Base-by-base conservation (phyloP, 1,284 basidiomycete species). In the Cutaneotrichosporon mucoides region DNA sequence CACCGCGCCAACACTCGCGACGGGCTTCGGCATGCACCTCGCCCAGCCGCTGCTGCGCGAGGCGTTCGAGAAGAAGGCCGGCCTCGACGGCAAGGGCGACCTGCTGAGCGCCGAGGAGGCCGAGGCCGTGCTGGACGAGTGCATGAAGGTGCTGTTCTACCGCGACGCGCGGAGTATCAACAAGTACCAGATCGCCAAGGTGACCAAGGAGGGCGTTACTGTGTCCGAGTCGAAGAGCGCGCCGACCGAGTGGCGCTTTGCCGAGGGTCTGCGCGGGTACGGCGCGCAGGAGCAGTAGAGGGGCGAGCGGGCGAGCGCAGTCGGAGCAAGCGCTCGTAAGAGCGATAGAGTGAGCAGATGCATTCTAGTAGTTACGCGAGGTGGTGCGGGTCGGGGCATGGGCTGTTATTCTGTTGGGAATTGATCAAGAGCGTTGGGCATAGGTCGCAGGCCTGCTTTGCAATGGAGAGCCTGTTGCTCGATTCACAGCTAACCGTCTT, bases 71-170 rank as follows among this genome's bases (percentile, higher is more conserved):
- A 68, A 63, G 38, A 78, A 77, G 56, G 73, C 75, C 4, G 75
- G 75, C 5, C 88, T 92, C 12, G 92, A 99, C 76, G 90, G 90
- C 3, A 80, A 82, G 24, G 89, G 93, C 69, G 83, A 88, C 48
- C 78, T 80, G 5, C 79, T 98, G 58, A 88, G 86, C 0, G 88
- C 90, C 69, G 87, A 86, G 37, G 85, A 93, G 64, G 96, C 92
- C 11, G 82, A 84, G 55, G 81, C 83, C 68, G 88, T 97, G 63
- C 73, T 99, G 51, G 85, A 90, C 70, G 86, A 90, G 56, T 88
- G 89, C 75, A 90, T 99, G 88, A 88, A 88, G 70, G 94, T 99
- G 10, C 82, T 99, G 55, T 99, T 89, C 81, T 99, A 99, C 80
- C 86, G 95, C 50, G 96, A 99, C 73, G 95, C 95, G 2, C 85